Percentiles rank a stretch among this genome's conserved stretches.
Evolutionary conservation across 2,329 filamentous ascomycete species (phyloP).

Genomic region (Chalara sp.): DNA sequence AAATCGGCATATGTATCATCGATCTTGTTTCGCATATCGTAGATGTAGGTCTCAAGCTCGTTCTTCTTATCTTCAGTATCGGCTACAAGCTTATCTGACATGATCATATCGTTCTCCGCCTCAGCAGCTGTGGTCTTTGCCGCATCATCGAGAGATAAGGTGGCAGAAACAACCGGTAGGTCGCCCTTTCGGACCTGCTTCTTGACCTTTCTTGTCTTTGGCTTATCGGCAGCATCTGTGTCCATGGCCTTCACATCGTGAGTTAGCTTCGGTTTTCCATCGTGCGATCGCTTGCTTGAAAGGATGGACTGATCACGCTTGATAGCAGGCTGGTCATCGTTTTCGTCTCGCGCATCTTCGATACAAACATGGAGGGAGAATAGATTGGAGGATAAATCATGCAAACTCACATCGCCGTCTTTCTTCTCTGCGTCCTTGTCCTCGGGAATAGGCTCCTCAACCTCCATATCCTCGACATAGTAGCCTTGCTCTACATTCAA

Average conservation of each 20-base stretch:
- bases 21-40: conserved; percentile 92
- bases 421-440: conserved; percentile 52
- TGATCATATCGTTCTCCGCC: conserved; percentile 84
- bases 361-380: background rate
- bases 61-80: conserved; percentile 99
- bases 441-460: conserved; percentile 85
- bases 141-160: conserved; percentile 66
- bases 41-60: conserved; percentile 96
- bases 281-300: no score
- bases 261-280: conserved; percentile 13
- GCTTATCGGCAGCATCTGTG: conserved; percentile 57
- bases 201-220: conserved; percentile 93
- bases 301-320: conserved; percentile 9
- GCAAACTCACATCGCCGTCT: conserved; percentile 56
- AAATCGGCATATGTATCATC: conserved; percentile 88
- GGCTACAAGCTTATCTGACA: conserved; percentile 96
- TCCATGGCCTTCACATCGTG: conserved; percentile 59
- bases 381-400: conserved; percentile 1
- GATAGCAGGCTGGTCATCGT: conserved; percentile 17
- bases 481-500: conserved; percentile 96
- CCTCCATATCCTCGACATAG: conserved; percentile 95
- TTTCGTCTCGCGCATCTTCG: conserved; percentile 7
- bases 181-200: conserved; percentile 99
- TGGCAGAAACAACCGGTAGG: conserved; percentile 78
- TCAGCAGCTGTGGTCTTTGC: conserved; percentile 65